Percentiles rank a stretch among this genome's conserved stretches.
phyloP scores from a whole-genome alignment of 192 early-diverging fungal species.

The Chytriomyces sp. region DNA sequence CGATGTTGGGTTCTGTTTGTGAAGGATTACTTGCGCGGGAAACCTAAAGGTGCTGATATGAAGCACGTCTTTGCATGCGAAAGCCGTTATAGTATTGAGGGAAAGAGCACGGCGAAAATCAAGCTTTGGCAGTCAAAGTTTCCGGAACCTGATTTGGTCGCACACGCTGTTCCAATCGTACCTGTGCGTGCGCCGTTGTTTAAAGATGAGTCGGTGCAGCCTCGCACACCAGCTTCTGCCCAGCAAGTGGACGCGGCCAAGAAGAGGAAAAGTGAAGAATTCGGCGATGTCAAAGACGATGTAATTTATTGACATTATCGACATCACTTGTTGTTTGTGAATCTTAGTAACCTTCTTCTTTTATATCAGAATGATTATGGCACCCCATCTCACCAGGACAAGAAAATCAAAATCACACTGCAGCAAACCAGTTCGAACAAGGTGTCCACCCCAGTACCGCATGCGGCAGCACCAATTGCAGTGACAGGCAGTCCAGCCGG shows the following conservation, averaged over 20 bases:
- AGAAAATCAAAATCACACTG: constrained; percentile 6
- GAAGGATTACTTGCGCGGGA: constrained; percentile 62
- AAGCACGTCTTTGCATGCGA: constrained; percentile 70
- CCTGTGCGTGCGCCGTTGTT: constrained; percentile 22
- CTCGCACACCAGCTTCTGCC: neutral
- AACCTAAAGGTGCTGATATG: constrained; percentile 52
- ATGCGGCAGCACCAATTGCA: neutral
- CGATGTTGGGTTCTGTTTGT: constrained; percentile 66
- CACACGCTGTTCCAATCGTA: constrained; percentile 3
- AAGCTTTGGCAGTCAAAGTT: constrained; percentile 66
- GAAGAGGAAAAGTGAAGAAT: constrained; percentile 31
- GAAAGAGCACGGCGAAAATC: constrained; percentile 63
- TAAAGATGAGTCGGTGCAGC: constrained; percentile 1
- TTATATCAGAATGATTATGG: too few species aligned
- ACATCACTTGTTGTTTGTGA: constrained; percentile 10
- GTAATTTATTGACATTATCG: constrained; percentile 7
- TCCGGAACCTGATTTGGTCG: constrained; percentile 49
- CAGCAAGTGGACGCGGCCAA: neutral
- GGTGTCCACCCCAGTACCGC: neutral
- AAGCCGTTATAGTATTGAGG: constrained; percentile 63
- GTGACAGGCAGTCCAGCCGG: neutral
- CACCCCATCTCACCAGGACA: constrained; percentile 15
- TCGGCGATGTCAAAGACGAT: constrained; percentile 40
- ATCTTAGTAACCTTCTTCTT: neutral
- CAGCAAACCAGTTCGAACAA: neutral